Percentiles rank a stretch among this genome's conserved stretches.
Conservation (phyloP, 768 basidiomycete species). For the Tremella fuciformis region DNA sequence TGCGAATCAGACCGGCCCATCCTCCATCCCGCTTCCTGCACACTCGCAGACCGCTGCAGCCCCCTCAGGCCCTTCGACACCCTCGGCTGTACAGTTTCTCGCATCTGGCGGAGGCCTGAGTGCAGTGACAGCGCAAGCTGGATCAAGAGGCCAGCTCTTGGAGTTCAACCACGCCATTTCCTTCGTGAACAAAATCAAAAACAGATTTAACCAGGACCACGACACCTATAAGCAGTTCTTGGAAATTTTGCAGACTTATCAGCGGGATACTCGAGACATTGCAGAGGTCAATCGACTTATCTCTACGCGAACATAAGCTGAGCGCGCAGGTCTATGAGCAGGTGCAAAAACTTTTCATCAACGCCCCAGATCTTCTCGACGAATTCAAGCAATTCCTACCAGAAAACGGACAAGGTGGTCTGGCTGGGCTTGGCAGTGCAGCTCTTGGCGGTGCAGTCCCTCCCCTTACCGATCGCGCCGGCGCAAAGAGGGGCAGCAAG, state of each 20-base stretch:
- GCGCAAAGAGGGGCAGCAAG: constrained; percentile 24
- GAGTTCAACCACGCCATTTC: constrained; percentile 80
- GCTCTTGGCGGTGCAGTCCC: constrained; percentile 30
- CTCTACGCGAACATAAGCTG: not conserved
- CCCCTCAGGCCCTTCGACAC: constrained; percentile 43
- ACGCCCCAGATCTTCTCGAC: constrained; percentile 52
- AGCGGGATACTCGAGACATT: constrained; percentile 60
- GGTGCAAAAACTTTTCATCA: constrained; percentile 51
- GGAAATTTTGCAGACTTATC: constrained; percentile 56
- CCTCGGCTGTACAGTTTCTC: constrained; percentile 42
- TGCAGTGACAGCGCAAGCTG: constrained; percentile 1
- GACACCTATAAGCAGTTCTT: constrained; percentile 64
- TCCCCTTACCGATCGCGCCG: constrained; percentile 26
- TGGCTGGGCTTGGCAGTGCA: constrained; percentile 29
- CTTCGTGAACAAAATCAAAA: constrained; percentile 98
- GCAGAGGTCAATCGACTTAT: constrained; percentile 57
- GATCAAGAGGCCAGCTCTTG: constrained; percentile 26
- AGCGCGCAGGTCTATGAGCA: constrained; percentile 50
- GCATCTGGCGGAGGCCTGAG: constrained; percentile 28
- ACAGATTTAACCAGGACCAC: constrained; percentile 79
- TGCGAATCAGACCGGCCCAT: constrained; percentile 7
- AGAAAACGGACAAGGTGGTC: constrained; percentile 40
- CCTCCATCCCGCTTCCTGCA: constrained; percentile 20
- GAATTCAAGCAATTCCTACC: constrained; percentile 54
- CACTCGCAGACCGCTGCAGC: constrained; percentile 20